phyloP scores from a whole-genome alignment of 2,329 filamentous ascomycete genomes.

The Sclerotinia sclerotiorum region DNA sequence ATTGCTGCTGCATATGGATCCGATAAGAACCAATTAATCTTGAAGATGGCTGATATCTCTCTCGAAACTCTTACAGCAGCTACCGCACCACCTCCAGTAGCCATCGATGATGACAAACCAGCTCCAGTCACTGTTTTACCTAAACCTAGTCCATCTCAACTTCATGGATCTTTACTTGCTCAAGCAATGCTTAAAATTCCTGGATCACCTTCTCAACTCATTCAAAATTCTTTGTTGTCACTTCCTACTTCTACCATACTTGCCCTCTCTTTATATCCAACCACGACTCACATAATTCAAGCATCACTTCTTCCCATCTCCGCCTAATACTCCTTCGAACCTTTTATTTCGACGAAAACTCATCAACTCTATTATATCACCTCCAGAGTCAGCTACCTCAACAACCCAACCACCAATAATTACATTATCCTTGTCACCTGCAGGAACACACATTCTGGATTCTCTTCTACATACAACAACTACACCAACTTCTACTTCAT shows the following conservation, averaged over 20 bases:
- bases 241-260: slow-evolving; percentile 57
- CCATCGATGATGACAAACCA: slow-evolving; percentile 29
- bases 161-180: slow-evolving; percentile 81
- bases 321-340: slow-evolving; percentile 51
- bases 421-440: slow-evolving; percentile 52
- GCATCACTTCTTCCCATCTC: slow-evolving; percentile 56
- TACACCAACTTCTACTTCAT: slow-evolving; percentile 25
- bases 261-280: slow-evolving; percentile 56
- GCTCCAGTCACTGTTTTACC: slow-evolving; percentile 36
- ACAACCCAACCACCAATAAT: slow-evolving; percentile 27
- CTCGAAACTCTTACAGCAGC: slow-evolving; percentile 47
- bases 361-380: slow-evolving; percentile 55
- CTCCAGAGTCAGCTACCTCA: slow-evolving; percentile 17
- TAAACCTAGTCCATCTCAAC: slow-evolving; percentile 52
- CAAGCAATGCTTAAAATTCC: slow-evolving; percentile 76
- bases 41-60: slow-evolving; percentile 60
- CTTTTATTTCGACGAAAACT: slow-evolving; percentile 65
- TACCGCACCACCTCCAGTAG: slow-evolving; percentile 32
- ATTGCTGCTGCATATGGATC: slow-evolving; percentile 56
- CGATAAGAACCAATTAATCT: slow-evolving; percentile 51
- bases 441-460: slow-evolving; percentile 68
- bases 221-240: slow-evolving; percentile 70
- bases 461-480: slow-evolving; percentile 52
- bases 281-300: slow-evolving; percentile 63
- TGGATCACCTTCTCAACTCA: slow-evolving; percentile 64